These are phyloP conservation scores for Telfairia occidentalis DNA, from an alignment of 331 rosid genomes.

Conservation along the genomic window DNA sequence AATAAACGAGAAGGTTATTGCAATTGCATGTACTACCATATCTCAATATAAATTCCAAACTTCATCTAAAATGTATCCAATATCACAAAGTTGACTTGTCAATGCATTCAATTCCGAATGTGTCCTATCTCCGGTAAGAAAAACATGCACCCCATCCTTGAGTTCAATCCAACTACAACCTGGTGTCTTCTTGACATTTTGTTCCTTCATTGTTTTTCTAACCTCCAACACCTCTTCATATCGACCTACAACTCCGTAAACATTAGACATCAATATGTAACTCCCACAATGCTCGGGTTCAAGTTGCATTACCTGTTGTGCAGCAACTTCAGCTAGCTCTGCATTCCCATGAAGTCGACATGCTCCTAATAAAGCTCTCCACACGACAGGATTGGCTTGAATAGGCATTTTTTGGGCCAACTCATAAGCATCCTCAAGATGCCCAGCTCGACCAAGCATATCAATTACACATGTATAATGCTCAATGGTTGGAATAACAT, in stretches of 20 bases:
- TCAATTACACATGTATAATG: slow-evolving; percentile 34
- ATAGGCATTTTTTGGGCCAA: slow-evolving; percentile 23
- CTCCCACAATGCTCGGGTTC: slow-evolving; percentile 9
- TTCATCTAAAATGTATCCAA: slow-evolving; percentile 6
- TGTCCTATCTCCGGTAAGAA: slow-evolving; percentile 3
- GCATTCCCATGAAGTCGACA: slow-evolving; percentile 7
- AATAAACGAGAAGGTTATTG: not conserved
- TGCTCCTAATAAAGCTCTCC: slow-evolving; percentile 8
- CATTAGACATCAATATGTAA: slow-evolving; percentile 9
- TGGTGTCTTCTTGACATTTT: slow-evolving; percentile 8
- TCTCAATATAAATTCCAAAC: not conserved
- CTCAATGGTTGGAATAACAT: slow-evolving; percentile 26
- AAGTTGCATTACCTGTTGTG: not conserved
- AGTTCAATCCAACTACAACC: slow-evolving; percentile 12
- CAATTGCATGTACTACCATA: not conserved
- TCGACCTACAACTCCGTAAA: slow-evolving; percentile 8
- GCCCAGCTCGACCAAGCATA: slow-evolving; percentile 24
- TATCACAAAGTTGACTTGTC: not conserved
- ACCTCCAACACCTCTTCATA: slow-evolving; percentile 5
- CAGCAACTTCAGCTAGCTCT: not conserved
- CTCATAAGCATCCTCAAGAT: slow-evolving; percentile 20
- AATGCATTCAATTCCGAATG: slow-evolving; percentile 7
- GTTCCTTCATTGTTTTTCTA: slow-evolving; percentile 12
- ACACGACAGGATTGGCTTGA: slow-evolving; percentile 18
- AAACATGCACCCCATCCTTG: slow-evolving; percentile 6